These are phyloP conservation scores for Coemansia sp. DNA, from an alignment of 192 early-diverging fungal genomes.

Conservation along the genomic window DNA sequence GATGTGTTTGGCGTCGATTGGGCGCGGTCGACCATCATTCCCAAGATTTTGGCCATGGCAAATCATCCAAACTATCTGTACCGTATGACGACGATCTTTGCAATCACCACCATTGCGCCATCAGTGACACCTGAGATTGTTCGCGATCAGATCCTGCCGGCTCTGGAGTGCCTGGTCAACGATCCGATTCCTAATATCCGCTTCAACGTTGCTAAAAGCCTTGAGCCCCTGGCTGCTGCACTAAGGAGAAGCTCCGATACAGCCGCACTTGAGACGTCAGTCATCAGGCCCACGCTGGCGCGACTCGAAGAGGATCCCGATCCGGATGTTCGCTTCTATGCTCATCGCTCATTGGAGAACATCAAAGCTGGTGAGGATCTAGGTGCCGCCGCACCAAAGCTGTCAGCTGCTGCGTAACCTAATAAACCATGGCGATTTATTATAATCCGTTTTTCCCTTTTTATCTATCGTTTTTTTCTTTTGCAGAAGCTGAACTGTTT, in stretches of 20 bases:
- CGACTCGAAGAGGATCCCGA: constrained; percentile 89
- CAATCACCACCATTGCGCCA: constrained; percentile 87
- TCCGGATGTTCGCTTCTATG: constrained; percentile 93
- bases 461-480: too few relatives aligned
- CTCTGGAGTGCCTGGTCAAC: constrained; percentile 74
- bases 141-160: constrained; percentile 85
- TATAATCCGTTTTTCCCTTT: too few relatives aligned
- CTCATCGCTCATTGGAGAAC: constrained; percentile 66
- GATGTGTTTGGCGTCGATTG: constrained; percentile 99
- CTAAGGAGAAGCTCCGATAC: constrained; percentile 69
- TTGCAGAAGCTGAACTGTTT: too few relatives aligned
- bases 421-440: too few relatives aligned
- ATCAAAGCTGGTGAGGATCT: constrained; percentile 9
- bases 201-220: constrained; percentile 97
- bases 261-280: constrained; percentile 59
- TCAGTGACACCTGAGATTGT: constrained; percentile 86
- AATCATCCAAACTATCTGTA: constrained; percentile 94
- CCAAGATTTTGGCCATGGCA: constrained; percentile 88
- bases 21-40: constrained; percentile 92
- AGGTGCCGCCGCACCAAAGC: background rate
- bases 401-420: background rate
- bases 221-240: constrained; percentile 80
- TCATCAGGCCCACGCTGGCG: constrained; percentile 78
- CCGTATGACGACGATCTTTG: constrained; percentile 98
- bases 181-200: constrained; percentile 99